A percentile compares a stretch with the other conserved stretches of the same genome.
Conservation (phyloP, 768 basidiomycete species). For the Macrolepiota dolichaula region DNA sequence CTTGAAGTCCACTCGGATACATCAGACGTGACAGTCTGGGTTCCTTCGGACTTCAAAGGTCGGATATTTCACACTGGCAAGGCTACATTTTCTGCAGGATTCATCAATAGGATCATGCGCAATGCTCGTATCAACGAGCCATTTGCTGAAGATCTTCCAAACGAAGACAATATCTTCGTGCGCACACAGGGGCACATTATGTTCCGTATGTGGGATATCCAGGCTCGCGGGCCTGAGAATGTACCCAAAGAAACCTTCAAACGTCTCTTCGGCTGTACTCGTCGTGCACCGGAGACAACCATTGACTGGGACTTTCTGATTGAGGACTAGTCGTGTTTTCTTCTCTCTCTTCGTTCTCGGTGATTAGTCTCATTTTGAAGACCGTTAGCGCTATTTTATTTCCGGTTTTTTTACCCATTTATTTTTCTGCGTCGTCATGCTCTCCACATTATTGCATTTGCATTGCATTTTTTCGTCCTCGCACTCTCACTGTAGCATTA, state of each 20-base stretch:
- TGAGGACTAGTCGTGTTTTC: constrained; percentile 46
- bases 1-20: constrained; percentile 61
- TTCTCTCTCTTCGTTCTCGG: not conserved
- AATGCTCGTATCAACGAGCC: constrained; percentile 48
- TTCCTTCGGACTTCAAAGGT: constrained; percentile 78
- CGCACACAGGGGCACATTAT: constrained; percentile 57
- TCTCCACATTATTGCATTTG: constrained; percentile 8
- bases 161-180: constrained; percentile 63
- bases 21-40: constrained; percentile 73
- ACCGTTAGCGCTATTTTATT: constrained; percentile 13
- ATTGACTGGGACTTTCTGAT: constrained; percentile 82
- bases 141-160: constrained; percentile 26
- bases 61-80: constrained; percentile 54
- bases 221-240: constrained; percentile 61
- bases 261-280: constrained; percentile 58
- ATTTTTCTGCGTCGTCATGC: constrained; percentile 11
- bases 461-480: constrained; percentile 14
- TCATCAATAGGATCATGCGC: constrained; percentile 62
- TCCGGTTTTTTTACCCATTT: constrained; percentile 7
- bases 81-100: constrained; percentile 64
- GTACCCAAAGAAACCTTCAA: constrained; percentile 58
- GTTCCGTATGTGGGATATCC: constrained; percentile 80
- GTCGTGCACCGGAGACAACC: constrained; percentile 49
- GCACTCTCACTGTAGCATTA: constrained; percentile 12
- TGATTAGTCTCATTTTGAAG: not conserved